These are phyloP conservation scores for Tulasnella sp. DNA, from an alignment of 768 basidiomycete genomes.

Conservation along the genomic window DNA sequence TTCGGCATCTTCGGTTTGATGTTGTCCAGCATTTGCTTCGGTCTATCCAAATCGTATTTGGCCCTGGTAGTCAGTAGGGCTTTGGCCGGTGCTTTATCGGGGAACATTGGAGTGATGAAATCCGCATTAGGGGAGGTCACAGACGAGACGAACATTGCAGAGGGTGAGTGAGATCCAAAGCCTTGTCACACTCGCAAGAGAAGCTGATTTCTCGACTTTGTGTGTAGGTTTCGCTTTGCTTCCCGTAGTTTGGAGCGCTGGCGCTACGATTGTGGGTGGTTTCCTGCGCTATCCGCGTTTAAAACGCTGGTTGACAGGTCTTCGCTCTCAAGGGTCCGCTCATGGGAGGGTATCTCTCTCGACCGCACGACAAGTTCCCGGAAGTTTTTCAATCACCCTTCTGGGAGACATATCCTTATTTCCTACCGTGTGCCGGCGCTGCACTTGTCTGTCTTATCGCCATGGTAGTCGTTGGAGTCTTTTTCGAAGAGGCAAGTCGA, in stretches of 20 bases:
- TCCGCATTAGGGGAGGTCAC: conserved; percentile 16
- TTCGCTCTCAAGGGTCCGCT: conserved; percentile 7
- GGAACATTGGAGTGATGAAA: conserved; percentile 19
- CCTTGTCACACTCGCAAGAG: neutral
- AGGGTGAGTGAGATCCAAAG: conserved; percentile 6
- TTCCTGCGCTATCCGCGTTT: neutral
- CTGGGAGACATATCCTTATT: conserved; percentile 19
- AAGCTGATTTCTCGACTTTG: no score
- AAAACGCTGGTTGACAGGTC: neutral
- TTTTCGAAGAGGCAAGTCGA: conserved; percentile 16
- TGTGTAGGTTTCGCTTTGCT: conserved; percentile 12
- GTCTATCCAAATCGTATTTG: conserved; percentile 18
- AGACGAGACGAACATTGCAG: conserved; percentile 14
- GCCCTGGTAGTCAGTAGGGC: conserved; percentile 18
- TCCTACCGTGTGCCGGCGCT: conserved; percentile 18
- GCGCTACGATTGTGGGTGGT: conserved; percentile 14
- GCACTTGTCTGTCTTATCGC: conserved; percentile 1
- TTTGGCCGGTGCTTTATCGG: conserved; percentile 15
- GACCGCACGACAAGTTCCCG: conserved; percentile 18
- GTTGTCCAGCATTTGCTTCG: conserved; percentile 18
- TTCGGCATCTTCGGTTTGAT: conserved; percentile 17
- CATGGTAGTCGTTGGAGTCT: neutral
- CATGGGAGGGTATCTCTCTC: conserved; percentile 17
- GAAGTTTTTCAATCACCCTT: conserved; percentile 7
- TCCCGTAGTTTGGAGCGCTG: conserved; percentile 16